phyloP scores from a whole-genome alignment of 805 yeast species.

The Candida anglica region DNA sequence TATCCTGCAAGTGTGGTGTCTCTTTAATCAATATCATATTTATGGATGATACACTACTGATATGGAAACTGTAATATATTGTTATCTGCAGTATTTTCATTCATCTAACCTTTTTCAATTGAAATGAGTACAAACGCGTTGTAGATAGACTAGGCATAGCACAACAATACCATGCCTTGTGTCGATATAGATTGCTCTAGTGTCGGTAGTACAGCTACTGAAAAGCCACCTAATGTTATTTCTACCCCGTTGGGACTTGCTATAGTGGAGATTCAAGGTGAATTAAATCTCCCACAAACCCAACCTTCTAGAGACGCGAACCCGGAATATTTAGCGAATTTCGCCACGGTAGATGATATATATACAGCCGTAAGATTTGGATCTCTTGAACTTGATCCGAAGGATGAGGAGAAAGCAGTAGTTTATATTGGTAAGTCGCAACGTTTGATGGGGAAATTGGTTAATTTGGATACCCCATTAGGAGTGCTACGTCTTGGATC shows the following conservation, averaged over 20 bases:
- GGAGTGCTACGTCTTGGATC: conserved; percentile 52
- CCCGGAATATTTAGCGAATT: conserved; percentile 27
- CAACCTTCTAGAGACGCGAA: conserved; percentile 24
- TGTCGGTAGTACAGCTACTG: conserved; percentile 1
- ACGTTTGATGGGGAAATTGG: conserved; percentile 59
- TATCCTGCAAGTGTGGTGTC: too few relatives aligned
- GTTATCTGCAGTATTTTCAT: too few relatives aligned
- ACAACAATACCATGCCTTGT: too few relatives aligned
- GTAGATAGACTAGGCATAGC: too few relatives aligned
- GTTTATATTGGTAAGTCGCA: conserved; percentile 67
- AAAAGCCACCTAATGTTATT: conserved; percentile 17
- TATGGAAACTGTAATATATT: too few relatives aligned
- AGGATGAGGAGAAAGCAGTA: conserved; percentile 42
- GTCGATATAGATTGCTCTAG: conserved; percentile 14
- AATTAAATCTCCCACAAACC: conserved; percentile 42
- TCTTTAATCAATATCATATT: too few relatives aligned
- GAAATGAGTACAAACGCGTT: too few relatives aligned
- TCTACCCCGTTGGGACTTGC: conserved; percentile 57
- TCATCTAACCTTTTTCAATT: too few relatives aligned
- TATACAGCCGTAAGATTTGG: conserved; percentile 52
- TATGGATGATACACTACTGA: too few relatives aligned
- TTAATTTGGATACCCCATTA: conserved; percentile 58
- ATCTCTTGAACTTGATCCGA: conserved; percentile 39
- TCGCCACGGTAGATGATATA: conserved; percentile 27
- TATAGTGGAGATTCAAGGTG: conserved; percentile 72